Percentiles rank a stretch among this genome's conserved stretches.
These are phyloP conservation scores for Candida ipomoeae DNA, from an alignment of 805 yeast species.

Conservation along the genomic window DNA sequence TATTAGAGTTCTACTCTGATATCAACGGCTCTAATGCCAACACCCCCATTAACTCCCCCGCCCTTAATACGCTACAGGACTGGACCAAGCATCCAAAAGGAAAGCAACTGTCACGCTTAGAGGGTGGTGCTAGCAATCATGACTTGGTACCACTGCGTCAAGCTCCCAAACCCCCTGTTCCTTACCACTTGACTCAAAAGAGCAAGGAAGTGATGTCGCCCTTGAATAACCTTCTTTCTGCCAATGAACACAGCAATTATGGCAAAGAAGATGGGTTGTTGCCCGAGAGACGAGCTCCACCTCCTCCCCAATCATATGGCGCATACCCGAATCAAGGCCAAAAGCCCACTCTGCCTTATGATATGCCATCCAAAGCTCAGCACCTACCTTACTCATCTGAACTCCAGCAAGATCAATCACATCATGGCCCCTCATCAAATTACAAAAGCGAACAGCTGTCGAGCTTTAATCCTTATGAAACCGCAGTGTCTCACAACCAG, in stretches of 20 bases:
- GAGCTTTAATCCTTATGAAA: constrained; percentile 1
- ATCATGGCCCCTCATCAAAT: not conserved
- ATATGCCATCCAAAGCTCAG: constrained; percentile 4
- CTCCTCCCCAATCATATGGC: constrained; percentile 38
- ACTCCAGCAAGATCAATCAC: not conserved
- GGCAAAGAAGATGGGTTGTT: constrained; percentile 26
- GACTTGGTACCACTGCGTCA: constrained; percentile 35
- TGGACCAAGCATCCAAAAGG: constrained; percentile 37
- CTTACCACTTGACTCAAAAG: constrained; percentile 32
- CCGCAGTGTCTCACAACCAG: constrained; percentile 14
- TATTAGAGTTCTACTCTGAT: constrained; percentile 51
- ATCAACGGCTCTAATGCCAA: constrained; percentile 40
- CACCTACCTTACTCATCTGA: not conserved
- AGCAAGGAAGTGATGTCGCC: constrained; percentile 25
- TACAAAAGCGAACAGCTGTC: not conserved
- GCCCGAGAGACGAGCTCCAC: constrained; percentile 54
- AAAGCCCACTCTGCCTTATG: not conserved
- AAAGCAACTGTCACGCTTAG: constrained; percentile 5
- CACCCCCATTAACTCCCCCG: constrained; percentile 27
- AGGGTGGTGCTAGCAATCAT: not conserved
- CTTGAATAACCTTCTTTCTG: constrained; percentile 26
- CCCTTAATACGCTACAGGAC: constrained; percentile 34
- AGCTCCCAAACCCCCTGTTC: constrained; percentile 43
- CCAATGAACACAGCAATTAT: constrained; percentile 17
- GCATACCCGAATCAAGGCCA: not conserved